Conservation (phyloP, 1,139 yeast species). For the Saccharomyces pastorianus region DNA sequence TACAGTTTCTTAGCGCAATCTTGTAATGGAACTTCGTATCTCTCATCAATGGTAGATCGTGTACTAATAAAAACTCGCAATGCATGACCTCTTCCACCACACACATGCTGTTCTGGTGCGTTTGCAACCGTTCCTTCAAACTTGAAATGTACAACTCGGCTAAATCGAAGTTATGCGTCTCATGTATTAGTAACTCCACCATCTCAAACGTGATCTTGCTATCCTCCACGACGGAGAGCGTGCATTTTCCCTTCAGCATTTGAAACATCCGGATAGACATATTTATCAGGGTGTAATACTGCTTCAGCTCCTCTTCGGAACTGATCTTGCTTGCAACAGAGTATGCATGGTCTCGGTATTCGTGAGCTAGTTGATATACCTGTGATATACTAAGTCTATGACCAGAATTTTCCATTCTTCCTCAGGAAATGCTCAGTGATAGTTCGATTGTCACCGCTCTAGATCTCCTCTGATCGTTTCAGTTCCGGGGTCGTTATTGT, state of each 20-base stretch:
- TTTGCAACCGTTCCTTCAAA: constrained; percentile 19
- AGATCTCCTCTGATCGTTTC: background rate
- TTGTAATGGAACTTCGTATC: constrained; percentile 15
- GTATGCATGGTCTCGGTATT: constrained; percentile 21
- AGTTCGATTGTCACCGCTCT: background rate
- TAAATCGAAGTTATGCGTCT: constrained; percentile 24
- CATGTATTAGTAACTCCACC: constrained; percentile 18
- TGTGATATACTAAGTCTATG: constrained; percentile 6
- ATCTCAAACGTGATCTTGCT: constrained; percentile 19
- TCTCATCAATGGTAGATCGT: constrained; percentile 17
- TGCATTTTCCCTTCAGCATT: constrained; percentile 14
- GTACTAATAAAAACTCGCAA: constrained; percentile 20
- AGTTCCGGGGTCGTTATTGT: background rate
- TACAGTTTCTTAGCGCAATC: constrained; percentile 23
- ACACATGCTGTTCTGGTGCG: constrained; percentile 11
- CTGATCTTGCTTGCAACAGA: constrained; percentile 8
- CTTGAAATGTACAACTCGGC: constrained; percentile 26
- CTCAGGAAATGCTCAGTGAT: no score
- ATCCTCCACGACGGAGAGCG: constrained; percentile 24
- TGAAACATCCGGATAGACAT: constrained; percentile 18
- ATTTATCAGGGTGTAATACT: constrained; percentile 24
- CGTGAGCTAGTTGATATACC: constrained; percentile 20
- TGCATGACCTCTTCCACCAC: constrained; percentile 17
- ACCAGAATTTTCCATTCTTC: background rate
- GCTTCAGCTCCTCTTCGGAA: constrained; percentile 16